A percentile compares a stretch with the other conserved stretches of the same genome.
Evolutionary conservation across 139 green algal species (phyloP).

Genomic region (Limnomonas spitsbergensis): DNA sequence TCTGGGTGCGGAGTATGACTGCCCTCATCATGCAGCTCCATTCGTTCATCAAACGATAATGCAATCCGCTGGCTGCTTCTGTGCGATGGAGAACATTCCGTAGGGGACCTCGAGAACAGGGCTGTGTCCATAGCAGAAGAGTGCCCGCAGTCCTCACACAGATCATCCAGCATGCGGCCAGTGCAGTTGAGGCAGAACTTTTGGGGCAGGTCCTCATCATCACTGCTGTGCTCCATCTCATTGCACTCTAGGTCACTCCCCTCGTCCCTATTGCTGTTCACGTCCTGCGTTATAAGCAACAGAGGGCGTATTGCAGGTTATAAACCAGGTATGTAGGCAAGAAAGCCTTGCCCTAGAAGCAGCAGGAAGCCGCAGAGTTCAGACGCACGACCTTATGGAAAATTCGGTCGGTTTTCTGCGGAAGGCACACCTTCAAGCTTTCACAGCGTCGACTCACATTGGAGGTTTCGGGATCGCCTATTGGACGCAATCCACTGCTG

Average conservation of each 20-base stretch:
- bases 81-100: background rate
- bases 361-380: too few relatives aligned
- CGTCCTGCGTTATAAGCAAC: background rate
- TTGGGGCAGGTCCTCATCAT: background rate
- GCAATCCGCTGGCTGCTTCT: slow-evolving; percentile 12
- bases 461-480: too few relatives aligned
- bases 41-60: slow-evolving; percentile 57
- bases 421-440: too few relatives aligned
- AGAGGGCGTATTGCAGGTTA: too few relatives aligned
- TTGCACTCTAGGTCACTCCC: background rate
- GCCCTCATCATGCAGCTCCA: slow-evolving; percentile 37
- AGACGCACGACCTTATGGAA: too few relatives aligned
- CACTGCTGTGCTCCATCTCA: background rate
- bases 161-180: background rate
- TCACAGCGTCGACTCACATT: too few relatives aligned
- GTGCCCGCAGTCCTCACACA: slow-evolving; percentile 12
- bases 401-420: too few relatives aligned
- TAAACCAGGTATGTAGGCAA: too few relatives aligned
- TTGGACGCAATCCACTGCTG: too few relatives aligned
- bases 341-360: too few relatives aligned
- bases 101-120: background rate
- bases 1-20: slow-evolving; percentile 40
- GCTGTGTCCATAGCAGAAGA: background rate
- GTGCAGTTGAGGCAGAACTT: slow-evolving; percentile 3
- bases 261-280: background rate